A percentile compares a stretch with the other conserved stretches of the same genome.
Evolutionary conservation across 257 asterid genomes (phyloP).

Genomic region (Echites panduratus): DNA sequence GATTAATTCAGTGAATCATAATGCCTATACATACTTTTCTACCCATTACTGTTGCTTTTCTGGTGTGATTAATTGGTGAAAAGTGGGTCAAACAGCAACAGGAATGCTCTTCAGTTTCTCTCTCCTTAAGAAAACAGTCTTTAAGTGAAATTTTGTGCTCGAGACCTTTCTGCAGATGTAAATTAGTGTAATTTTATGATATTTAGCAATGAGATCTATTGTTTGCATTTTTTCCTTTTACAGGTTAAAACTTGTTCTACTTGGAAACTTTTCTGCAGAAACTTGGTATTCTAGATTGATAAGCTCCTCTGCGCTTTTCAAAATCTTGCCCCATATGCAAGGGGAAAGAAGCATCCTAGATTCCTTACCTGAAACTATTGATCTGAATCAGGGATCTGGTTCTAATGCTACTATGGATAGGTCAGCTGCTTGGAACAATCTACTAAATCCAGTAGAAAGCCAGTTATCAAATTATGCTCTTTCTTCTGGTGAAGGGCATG

Average conservation of each 20-base stretch:
- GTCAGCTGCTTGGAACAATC: constrained; percentile 42
- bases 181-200: neutral
- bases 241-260: neutral
- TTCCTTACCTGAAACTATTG: constrained; percentile 70
- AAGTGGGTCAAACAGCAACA: neutral
- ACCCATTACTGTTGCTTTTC: neutral
- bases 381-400: constrained; percentile 67
- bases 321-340: constrained; percentile 39
- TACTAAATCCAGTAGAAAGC: constrained; percentile 54
- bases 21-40: neutral
- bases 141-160: neutral
- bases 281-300: constrained; percentile 9
- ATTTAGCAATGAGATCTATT: neutral
- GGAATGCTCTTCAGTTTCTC: neutral
- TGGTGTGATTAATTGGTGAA: neutral
- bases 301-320: constrained; percentile 4
- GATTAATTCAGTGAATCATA: neutral
- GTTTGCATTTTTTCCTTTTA: neutral
- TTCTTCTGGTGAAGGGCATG: constrained; percentile 32
- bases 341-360: constrained; percentile 55
- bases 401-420: constrained; percentile 48
- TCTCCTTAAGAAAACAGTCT: neutral
- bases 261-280: constrained; percentile 2
- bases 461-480: constrained; percentile 41
- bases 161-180: neutral